Base-by-base conservation (phyloP, 495 filamentous ascomycete genomes). In the Penicillium maclennaniae region DNA sequence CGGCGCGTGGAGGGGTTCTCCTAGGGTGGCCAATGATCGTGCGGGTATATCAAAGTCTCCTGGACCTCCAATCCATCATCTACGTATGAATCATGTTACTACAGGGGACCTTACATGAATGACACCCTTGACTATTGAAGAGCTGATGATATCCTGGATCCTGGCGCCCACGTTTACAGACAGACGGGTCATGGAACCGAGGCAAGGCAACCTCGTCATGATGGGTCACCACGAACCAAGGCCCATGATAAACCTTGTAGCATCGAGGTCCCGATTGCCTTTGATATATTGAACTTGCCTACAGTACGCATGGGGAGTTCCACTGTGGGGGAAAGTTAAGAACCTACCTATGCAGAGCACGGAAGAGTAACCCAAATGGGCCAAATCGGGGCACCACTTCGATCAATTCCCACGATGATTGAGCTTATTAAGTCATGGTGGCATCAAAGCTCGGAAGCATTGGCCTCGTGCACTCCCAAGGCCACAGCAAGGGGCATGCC, bases 21-120 rank as follows among this genome's bases (percentile, higher is more conserved):
- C 12, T 17, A 43, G 26, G 39, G 39, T 27, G 43, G 47, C 58
- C 58, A 61, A 61, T 61, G 54, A 57, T 21, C 47, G 39, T 7
- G 36, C 34, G 36, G 54, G 26, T 54, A 58, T 61, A 61, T 61
- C 54, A 47, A 61, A 61, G 42, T 9, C 41, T 26, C 45, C 10
- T 34, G 10, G 8, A 34, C 14, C 31, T 34, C 15, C 31, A 31
- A 31, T 31, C 10, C 27, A 8, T 31, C 27, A 31, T 31, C 10
- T 34, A 12, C 14, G 31, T 1, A 14, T 34, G 31, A 14, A 34
- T 31, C 23, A 7, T 34, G 3, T 34, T 10, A 14, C 31, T 14
- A 34, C 31, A 34, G 10, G 31, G 8, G 31, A 34, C 27, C 27
- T 31, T 31, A 31, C 31, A 34, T 2, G 31, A 12, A 34, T 34